Evolutionary conservation across 148 eudicot species (phyloP).

Genomic region (Euryodendron excelsum): DNA sequence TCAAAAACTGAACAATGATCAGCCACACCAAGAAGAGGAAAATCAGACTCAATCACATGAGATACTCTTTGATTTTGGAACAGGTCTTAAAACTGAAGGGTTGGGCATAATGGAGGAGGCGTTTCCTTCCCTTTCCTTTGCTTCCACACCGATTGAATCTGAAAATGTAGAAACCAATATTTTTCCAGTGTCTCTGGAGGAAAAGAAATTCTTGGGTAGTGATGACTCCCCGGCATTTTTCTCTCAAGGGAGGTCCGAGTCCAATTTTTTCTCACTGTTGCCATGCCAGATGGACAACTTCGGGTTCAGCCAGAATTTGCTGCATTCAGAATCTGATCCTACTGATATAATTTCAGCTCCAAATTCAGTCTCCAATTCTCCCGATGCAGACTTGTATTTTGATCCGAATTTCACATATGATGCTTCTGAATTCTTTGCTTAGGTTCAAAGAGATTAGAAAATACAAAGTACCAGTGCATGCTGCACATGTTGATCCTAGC

Average conservation of each 20-base stretch:
- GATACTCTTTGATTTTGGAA: background rate
- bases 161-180: constrained; percentile 24
- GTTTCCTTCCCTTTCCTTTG: constrained; percentile 45
- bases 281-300: constrained; percentile 12
- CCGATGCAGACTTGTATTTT: constrained; percentile 39
- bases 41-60: too few relatives aligned
- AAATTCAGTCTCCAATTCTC: constrained; percentile 45
- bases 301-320: constrained; percentile 20
- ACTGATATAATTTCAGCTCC: constrained; percentile 42
- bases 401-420: constrained; percentile 34
- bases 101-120: constrained; percentile 19
- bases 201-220: constrained; percentile 18
- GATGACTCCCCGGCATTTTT: constrained; percentile 25
- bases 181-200: constrained; percentile 14
- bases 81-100: constrained; percentile 20
- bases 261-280: background rate
- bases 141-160: constrained; percentile 31
- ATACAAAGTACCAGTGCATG: too few relatives aligned
- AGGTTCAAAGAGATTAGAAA: background rate
- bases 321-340: constrained; percentile 38
- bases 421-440: constrained; percentile 18
- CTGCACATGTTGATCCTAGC: constrained; percentile 17
- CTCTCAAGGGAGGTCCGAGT: too few relatives aligned
- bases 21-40: constrained; percentile 16
- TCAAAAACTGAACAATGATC: constrained; percentile 5